These are phyloP conservation scores for Debaryomyces hansenii DNA, from an alignment of 805 yeast genomes.

Conservation along the genomic window DNA sequence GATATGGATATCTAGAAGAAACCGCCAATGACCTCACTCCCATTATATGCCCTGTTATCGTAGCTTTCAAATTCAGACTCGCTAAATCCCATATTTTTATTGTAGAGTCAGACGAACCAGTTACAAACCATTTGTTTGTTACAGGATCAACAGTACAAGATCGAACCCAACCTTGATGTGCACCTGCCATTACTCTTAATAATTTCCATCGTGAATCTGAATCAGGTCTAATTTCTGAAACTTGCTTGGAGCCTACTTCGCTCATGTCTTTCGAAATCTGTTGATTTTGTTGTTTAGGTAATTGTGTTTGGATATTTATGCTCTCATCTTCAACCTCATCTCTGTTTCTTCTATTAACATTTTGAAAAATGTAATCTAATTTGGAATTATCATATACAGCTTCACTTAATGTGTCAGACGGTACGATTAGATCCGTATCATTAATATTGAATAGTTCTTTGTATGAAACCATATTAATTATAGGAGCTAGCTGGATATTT, in stretches of 20 bases:
- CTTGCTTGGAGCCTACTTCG: not conserved
- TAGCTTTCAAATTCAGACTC: conserved; percentile 62
- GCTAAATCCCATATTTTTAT: conserved; percentile 92
- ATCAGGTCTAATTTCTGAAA: not conserved
- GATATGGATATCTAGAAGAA: conserved; percentile 76
- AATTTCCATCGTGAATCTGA: conserved; percentile 55
- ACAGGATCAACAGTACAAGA: conserved; percentile 77
- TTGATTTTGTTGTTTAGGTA: not conserved
- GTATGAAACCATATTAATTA: conserved; percentile 8
- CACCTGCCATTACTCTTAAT: conserved; percentile 67
- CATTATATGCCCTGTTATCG: conserved; percentile 91
- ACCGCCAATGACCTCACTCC: conserved; percentile 76
- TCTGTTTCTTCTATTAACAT: conserved; percentile 1
- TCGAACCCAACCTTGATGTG: conserved; percentile 93
- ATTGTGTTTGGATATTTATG: not conserved
- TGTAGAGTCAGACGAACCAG: conserved; percentile 87
- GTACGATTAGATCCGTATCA: conserved; percentile 18
- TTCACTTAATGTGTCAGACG: conserved; percentile 29
- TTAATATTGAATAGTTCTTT: conserved; percentile 7
- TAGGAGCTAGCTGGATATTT: not conserved
- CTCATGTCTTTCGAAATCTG: not conserved
- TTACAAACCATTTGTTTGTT: conserved; percentile 84
- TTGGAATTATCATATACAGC: conserved; percentile 30
- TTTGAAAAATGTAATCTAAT: conserved; percentile 20
- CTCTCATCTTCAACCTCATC: not conserved